Base-by-base conservation (phyloP, 768 basidiomycete genomes). In the Roridomyces roridus region DNA sequence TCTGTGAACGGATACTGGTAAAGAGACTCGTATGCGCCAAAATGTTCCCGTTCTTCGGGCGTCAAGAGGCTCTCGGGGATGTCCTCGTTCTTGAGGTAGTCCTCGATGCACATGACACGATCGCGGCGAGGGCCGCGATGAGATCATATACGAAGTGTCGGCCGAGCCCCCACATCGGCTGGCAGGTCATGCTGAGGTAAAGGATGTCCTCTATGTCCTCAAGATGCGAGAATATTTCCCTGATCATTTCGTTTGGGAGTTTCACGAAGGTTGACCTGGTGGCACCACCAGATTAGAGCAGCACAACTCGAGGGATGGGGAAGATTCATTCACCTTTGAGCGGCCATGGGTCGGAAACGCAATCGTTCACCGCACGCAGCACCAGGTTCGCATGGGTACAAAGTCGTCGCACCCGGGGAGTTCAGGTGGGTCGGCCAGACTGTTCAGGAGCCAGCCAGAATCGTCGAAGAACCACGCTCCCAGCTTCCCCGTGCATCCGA, bases 91-190 rank as follows among this genome's bases (percentile, higher is more conserved):
- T 28, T 0, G 6, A 55, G 46, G 12, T 65, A 60, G 37, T 65
- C 63, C 3, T 65, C 60, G 31, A 65, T 12, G 52, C 59, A 64
- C 14, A 68, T 63, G 41, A 68, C 58, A 6, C 68, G 63, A 26
- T 60, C 41, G 17, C 10, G n/a, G 26, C 37, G 10, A 50, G 2
- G 4, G 3, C 12, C 15, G 39, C n/a, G 15, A 48, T 1, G 12
- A n/a, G 51, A 20, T 23, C 26, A 31, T 53, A 48, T 7, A 55
- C 26, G n/a, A 36, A 3, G 4, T 29, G 29, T 15, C 46, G 7
- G n/a, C 52, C 53, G n/a, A 55, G 18, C 24, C 23, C 50, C 57
- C 57, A 59, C 21, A 59, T 50, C 5, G 28, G 15, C 29, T 59
- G 57, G 39, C 51, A 59, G 2, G 45, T 43, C 9, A 24, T 17